A percentile compares a stretch with the other conserved stretches of the same genome.
Conservation (phyloP, 306 rosid genomes). For the Cyamopsis tetragonoloba region DNA sequence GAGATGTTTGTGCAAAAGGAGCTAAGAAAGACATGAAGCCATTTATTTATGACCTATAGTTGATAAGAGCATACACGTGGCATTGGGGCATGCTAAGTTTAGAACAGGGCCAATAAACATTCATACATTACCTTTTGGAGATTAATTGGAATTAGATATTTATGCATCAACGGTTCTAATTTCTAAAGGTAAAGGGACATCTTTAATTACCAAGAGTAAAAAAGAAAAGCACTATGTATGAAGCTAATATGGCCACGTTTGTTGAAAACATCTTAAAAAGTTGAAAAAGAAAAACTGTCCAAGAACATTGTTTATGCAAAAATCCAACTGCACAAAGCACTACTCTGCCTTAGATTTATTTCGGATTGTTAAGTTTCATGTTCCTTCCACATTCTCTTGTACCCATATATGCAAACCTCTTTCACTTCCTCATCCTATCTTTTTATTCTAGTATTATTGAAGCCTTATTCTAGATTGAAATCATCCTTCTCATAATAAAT, state of each 20-base stretch:
- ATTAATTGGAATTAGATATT: constrained; percentile 29
- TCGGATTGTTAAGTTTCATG: constrained; percentile 20
- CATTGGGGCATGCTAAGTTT: constrained; percentile 9
- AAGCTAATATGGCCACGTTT: constrained; percentile 51
- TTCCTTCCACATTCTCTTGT: constrained; percentile 30
- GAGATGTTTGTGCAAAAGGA: background rate
- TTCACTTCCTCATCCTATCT: constrained; percentile 36
- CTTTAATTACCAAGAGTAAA: constrained; percentile 16
- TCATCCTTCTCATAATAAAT: too few species aligned
- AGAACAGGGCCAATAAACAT: background rate
- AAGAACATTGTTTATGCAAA: constrained; percentile 18
- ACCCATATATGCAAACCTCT: constrained; percentile 21
- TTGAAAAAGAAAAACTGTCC: background rate
- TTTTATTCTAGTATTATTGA: constrained; percentile 17
- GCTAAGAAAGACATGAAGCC: background rate
- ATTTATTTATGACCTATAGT: background rate
- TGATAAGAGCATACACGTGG: constrained; percentile 14
- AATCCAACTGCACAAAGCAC: constrained; percentile 21
- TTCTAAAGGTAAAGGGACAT: background rate
- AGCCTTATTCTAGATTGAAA: too few species aligned
- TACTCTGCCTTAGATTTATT: background rate
- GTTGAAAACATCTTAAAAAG: constrained; percentile 2
- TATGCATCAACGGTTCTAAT: background rate
- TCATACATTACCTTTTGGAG: constrained; percentile 19
- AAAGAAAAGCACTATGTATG: constrained; percentile 35